A percentile compares a stretch with the other conserved stretches of the same genome.
Evolutionary conservation across 495 filamentous ascomycete species (phyloP).

Genomic region (Tuber brumale): DNA sequence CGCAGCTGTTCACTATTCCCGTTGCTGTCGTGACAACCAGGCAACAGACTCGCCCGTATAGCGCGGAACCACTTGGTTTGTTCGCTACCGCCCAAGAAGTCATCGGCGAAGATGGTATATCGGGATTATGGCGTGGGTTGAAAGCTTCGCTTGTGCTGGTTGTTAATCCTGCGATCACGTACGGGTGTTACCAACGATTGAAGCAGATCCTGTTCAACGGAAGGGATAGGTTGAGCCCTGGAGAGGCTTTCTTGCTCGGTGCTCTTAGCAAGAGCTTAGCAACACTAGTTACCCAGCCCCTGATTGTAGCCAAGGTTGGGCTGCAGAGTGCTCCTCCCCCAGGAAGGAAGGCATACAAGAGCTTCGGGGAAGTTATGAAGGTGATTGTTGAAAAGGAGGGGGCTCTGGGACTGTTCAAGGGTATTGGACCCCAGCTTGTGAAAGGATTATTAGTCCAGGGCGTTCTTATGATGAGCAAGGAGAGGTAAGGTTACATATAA

Average conservation of each 20-base stretch:
- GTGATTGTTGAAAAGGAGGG: slow-evolving; percentile 90
- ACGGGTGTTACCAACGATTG: slow-evolving; percentile 90
- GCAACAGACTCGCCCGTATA: slow-evolving; percentile 79
- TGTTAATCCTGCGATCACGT: slow-evolving; percentile 95
- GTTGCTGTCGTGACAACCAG: slow-evolving; percentile 91
- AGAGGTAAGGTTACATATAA: slow-evolving; percentile 57
- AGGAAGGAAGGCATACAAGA: slow-evolving; percentile 86
- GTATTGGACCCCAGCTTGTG: slow-evolving; percentile 85
- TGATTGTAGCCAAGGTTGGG: slow-evolving; percentile 97
- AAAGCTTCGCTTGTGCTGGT: slow-evolving; percentile 96
- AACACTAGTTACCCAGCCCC: slow-evolving; percentile 85
- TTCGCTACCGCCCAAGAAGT: slow-evolving; percentile 86
- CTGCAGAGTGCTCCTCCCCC: slow-evolving; percentile 88
- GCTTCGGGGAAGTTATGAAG: slow-evolving; percentile 88
- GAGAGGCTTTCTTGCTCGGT: slow-evolving; percentile 91
- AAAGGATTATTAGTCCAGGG: slow-evolving; percentile 95
- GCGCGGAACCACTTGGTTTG: slow-evolving; percentile 75
- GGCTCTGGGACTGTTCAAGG: slow-evolving; percentile 77
- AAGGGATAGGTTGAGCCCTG: slow-evolving; percentile 67
- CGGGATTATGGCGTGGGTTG: slow-evolving; percentile 86
- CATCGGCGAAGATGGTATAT: slow-evolving; percentile 81
- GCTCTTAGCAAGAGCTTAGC: slow-evolving; percentile 89
- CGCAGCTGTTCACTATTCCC: slow-evolving; percentile 93
- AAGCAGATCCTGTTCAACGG: slow-evolving; percentile 72
- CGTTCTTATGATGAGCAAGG: slow-evolving; percentile 98